phyloP scores from a whole-genome alignment of 2,329 filamentous ascomycete genomes.

The Claviceps maximensis region DNA sequence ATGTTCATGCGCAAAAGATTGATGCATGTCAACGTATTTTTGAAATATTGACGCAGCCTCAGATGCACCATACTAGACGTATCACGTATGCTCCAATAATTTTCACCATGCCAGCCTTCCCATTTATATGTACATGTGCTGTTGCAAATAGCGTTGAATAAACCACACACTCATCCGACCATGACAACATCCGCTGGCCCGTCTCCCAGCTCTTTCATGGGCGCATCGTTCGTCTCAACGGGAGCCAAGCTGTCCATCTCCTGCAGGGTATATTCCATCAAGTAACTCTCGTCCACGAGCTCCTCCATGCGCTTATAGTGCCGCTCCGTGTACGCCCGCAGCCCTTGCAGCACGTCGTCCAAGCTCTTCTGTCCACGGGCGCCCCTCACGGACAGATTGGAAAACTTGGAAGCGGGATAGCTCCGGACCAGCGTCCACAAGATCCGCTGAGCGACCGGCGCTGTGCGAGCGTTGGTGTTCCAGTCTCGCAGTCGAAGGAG shows the following conservation, averaged over 20 bases:
- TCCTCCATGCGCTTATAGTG: slow-evolving; percentile 87
- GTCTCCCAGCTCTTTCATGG: slow-evolving; percentile 24
- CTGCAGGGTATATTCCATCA: slow-evolving; percentile 82
- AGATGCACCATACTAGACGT: not conserved
- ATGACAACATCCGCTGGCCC: slow-evolving; percentile 9
- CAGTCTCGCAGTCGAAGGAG: slow-evolving; percentile 79
- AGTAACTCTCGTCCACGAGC: slow-evolving; percentile 82
- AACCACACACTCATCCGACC: not conserved
- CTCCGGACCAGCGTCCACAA: slow-evolving; percentile 66
- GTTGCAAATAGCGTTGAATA: not conserved
- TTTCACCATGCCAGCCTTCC: not conserved
- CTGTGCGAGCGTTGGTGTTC: slow-evolving; percentile 90
- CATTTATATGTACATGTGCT: not conserved
- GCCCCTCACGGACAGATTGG: slow-evolving; percentile 50
- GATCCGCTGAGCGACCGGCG: slow-evolving; percentile 73
- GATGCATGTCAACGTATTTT: too few species aligned
- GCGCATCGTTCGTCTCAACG: slow-evolving; percentile 19
- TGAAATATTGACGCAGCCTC: too few species aligned
- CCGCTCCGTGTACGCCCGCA: slow-evolving; percentile 81
- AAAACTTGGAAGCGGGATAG: slow-evolving; percentile 67
- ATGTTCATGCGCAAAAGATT: too few species aligned
- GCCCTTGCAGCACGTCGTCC: slow-evolving; percentile 74
- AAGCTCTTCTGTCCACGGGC: slow-evolving; percentile 50
- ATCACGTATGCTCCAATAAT: not conserved
- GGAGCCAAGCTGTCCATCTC: slow-evolving; percentile 73